Conservation (phyloP, 2,329 filamentous ascomycete genomes). For the Hypoxylon sp. region DNA sequence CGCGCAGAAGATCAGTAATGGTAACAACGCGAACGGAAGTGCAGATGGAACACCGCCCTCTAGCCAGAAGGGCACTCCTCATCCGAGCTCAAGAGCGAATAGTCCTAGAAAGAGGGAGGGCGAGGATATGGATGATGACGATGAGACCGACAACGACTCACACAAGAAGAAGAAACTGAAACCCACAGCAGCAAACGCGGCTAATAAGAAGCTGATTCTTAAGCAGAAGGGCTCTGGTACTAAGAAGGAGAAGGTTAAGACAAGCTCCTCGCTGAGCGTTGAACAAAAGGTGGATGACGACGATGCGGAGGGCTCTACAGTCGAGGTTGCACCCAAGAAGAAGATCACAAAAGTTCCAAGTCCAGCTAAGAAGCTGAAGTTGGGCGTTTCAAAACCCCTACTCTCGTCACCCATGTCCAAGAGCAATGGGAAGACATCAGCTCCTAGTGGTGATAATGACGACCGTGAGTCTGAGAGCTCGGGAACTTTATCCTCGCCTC, state of each 20-base stretch:
- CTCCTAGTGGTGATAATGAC: slow-evolving; percentile 50
- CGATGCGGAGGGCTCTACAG: slow-evolving; percentile 57
- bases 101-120: slow-evolving; percentile 72
- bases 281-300: slow-evolving; percentile 62
- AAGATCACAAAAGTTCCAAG: slow-evolving; percentile 59
- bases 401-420: slow-evolving; percentile 65
- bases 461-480: slow-evolving; percentile 71
- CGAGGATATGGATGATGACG: slow-evolving; percentile 69
- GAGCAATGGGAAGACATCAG: slow-evolving; percentile 62
- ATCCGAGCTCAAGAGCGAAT: slow-evolving; percentile 66
- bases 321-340: slow-evolving; percentile 62
- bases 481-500: slow-evolving; percentile 69
- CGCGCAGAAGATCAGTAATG: slow-evolving; percentile 74
- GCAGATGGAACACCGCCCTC: slow-evolving; percentile 72
- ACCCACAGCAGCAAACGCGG: slow-evolving; percentile 56
- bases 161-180: slow-evolving; percentile 73
- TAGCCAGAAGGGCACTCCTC: slow-evolving; percentile 74
- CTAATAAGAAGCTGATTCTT: slow-evolving; percentile 70
- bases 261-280: slow-evolving; percentile 64
- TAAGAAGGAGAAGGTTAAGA: slow-evolving; percentile 71
- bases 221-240: slow-evolving; percentile 64
- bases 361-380: slow-evolving; percentile 63
- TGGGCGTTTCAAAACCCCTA: slow-evolving; percentile 61
- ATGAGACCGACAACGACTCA: slow-evolving; percentile 65
- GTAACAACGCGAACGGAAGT: slow-evolving; percentile 61